Conservation (phyloP, 169 alveolate genomes). For the Cystoisospora suis region DNA sequence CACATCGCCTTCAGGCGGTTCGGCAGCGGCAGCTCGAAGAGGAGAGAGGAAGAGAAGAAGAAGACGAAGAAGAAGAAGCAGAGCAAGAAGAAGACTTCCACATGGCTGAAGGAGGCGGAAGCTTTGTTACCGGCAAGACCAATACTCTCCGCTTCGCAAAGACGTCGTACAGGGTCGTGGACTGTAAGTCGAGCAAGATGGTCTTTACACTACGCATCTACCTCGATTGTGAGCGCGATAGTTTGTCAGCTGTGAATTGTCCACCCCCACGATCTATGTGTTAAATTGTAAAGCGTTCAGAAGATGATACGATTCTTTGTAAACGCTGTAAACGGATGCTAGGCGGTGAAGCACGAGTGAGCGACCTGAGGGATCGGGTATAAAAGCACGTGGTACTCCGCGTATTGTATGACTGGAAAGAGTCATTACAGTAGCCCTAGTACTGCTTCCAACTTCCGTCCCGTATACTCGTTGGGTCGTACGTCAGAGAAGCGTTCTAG, state of each 20-base stretch:
- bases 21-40: background rate
- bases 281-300: too few relatives aligned
- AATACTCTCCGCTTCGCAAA: background rate
- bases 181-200: background rate
- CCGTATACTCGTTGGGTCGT: too few relatives aligned
- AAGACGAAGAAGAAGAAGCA: background rate
- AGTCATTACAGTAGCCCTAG: too few relatives aligned
- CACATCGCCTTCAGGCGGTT: background rate
- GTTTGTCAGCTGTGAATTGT: background rate
- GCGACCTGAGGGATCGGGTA: background rate
- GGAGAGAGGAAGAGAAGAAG: background rate
- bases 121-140: background rate
- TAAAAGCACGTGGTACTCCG: too few relatives aligned
- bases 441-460: too few relatives aligned
- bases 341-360: background rate
- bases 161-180: background rate
- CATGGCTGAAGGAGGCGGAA: background rate
- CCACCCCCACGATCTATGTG: background rate
- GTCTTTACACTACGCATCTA: background rate
- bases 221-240: background rate
- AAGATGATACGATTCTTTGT: background rate
- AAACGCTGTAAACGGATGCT: background rate
- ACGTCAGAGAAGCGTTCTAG: too few relatives aligned
- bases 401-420: too few relatives aligned
- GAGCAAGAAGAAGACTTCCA: slow-evolving; percentile 19